phyloP scores from a whole-genome alignment of 768 basidiomycete genomes.

The Rhizopogon vesiculosus region DNA sequence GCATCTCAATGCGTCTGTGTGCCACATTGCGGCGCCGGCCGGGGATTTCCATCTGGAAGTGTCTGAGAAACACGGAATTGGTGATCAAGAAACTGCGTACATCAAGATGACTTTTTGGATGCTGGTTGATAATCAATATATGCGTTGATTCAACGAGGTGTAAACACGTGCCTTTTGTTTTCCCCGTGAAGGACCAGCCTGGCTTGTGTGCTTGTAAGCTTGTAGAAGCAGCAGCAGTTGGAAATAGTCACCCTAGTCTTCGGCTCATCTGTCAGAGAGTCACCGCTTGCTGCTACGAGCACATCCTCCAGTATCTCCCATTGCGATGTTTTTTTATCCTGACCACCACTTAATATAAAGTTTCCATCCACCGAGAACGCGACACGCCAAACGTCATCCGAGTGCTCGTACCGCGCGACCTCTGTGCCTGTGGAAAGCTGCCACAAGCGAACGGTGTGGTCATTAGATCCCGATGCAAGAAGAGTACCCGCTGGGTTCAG shows the following conservation, averaged over 20 bases:
- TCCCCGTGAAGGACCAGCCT: too few relatives aligned
- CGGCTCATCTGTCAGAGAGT: fast-evolving
- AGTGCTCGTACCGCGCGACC: too few relatives aligned
- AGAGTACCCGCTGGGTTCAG: too few relatives aligned
- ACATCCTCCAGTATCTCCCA: not conserved
- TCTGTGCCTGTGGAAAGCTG: too few relatives aligned
- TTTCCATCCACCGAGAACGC: not conserved
- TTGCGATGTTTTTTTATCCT: not conserved
- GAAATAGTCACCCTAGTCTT: not conserved
- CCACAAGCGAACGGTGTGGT: too few relatives aligned
- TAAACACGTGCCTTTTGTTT: not conserved
- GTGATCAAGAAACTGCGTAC: not conserved
- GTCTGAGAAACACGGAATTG: not conserved
- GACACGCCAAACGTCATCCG: too few relatives aligned
- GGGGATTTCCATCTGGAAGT: too few relatives aligned
- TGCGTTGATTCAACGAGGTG: not conserved
- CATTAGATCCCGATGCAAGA: too few relatives aligned
- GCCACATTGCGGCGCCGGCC: not conserved
- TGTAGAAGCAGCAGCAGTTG: not conserved
- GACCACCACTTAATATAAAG: not conserved
- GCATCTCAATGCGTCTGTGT: not conserved
- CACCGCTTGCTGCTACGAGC: not conserved
- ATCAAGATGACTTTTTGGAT: not conserved
- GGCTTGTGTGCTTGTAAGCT: not conserved
- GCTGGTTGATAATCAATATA: not conserved